Evolutionary conservation across 768 basidiomycete species (phyloP), one percentile per base, ranked within the genome.

Genomic region (Cystofilobasidium capitatum): DNA sequence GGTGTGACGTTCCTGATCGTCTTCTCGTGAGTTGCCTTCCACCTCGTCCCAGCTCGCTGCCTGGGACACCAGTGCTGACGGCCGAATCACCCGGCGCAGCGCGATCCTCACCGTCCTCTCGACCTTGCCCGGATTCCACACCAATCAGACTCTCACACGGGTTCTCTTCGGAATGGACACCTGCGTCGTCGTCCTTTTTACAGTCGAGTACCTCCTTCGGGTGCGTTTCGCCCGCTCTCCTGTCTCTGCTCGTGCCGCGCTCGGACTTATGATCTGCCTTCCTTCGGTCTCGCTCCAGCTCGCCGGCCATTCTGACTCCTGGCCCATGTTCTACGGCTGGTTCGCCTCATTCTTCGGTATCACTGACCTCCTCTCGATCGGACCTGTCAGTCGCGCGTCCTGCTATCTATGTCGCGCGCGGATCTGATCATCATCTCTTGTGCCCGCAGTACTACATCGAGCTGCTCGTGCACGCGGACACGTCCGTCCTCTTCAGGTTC

Each of bases 101-200:
- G 77, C 77, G 4, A 55, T 77, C 33, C 62, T 78, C 4, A 78
- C 77, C 0, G 73, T 73, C 13, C 58, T 78, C 13, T 78, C 77
- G 1, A 78, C 77, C 1, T 66, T 78, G 26, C 77, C 77, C 2
- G 74, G 76, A 3, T 77, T 76, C 40, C 77, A 78, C 55, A 76
- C 74, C 5, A 70, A 77, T 58, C 74, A 73, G 9, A 83, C 86
- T 3, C 82, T 85, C 3, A 83, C 82, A 17, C 80, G 84, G 42
- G 79, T 87, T 9, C 90, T 91, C 84, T 94, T 94, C 70, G 91
- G 91, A 0, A 74, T 91, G 26, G 91, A 93, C 78, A 91, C 90
- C 22, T 85, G 82, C 61, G 77, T 93, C 13, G 91, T 93, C 31
- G 84, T 86, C 58, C 75, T 92, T 3, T 94, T 93, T 76, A 92